Evolutionary conservation across 768 basidiomycete species (phyloP).

Genomic region (Exidia glandulosa): DNA sequence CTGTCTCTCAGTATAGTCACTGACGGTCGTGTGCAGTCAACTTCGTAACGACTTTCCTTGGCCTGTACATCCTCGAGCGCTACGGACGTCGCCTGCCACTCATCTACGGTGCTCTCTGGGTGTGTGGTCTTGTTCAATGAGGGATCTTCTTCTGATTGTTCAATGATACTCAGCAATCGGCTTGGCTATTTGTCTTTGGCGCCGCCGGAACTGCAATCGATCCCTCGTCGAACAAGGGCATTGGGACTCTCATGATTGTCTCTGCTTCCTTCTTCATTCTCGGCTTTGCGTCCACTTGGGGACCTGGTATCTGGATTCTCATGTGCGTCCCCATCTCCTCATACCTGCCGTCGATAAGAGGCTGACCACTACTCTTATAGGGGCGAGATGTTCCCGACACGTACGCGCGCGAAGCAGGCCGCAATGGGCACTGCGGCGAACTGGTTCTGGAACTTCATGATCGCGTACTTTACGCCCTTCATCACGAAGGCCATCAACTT

Average conservation of each 20-base stretch:
- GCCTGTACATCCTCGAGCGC: slow-evolving; percentile 65
- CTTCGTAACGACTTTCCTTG: slow-evolving; percentile 60
- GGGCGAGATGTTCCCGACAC: slow-evolving; percentile 57
- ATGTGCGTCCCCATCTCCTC: slow-evolving; percentile 18
- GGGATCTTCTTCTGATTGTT: neutral
- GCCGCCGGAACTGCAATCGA: slow-evolving; percentile 56
- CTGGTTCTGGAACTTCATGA: slow-evolving; percentile 36
- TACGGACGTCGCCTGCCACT: slow-evolving; percentile 56
- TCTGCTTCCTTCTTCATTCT: slow-evolving; percentile 61
- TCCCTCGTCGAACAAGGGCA: slow-evolving; percentile 33
- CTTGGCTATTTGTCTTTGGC: slow-evolving; percentile 65
- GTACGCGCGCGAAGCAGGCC: slow-evolving; percentile 61
- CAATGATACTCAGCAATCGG: slow-evolving; percentile 34
- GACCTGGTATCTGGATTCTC: slow-evolving; percentile 68
- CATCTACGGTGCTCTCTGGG: slow-evolving; percentile 58
- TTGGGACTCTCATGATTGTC: slow-evolving; percentile 57
- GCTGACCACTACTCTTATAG: neutral
- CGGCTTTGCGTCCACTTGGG: slow-evolving; percentile 64
- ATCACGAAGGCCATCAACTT: slow-evolving; percentile 46
- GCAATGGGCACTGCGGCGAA: slow-evolving; percentile 54
- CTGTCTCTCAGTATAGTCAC: no score
- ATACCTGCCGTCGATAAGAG: neutral
- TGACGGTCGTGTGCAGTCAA: slow-evolving; percentile 39
- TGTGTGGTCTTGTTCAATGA: neutral
- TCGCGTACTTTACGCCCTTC: slow-evolving; percentile 52